These are phyloP conservation scores for Dictyostelium firmibasis DNA, from an alignment of 78 protist genomes.

Conservation along the genomic window DNA sequence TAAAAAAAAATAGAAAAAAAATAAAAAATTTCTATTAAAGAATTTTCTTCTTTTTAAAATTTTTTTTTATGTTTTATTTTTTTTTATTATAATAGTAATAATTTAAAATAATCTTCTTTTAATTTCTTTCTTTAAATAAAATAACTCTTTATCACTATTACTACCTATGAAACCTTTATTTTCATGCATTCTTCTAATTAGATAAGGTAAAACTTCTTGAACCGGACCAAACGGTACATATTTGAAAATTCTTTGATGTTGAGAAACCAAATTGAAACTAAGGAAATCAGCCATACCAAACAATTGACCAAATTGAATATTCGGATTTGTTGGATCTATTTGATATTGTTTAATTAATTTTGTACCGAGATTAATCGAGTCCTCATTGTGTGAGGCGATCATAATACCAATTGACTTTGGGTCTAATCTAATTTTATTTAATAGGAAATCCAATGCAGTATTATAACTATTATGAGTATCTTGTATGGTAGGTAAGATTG, in stretches of 20 bases:
- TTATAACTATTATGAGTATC: constrained; percentile 77
- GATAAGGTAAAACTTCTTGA: constrained; percentile 53
- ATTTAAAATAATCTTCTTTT: constrained; percentile 53
- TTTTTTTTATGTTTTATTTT: not conserved
- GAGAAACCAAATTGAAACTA: constrained; percentile 13
- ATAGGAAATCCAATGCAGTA: constrained; percentile 28
- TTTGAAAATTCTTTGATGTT: constrained; percentile 69
- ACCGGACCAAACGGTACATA: constrained; percentile 85
- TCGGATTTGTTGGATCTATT: constrained; percentile 16
- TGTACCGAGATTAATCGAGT: constrained; percentile 30
- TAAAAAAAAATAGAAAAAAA: not conserved
- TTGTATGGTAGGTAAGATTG: constrained; percentile 43
- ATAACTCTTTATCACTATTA: constrained; percentile 48
- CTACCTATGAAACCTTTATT: constrained; percentile 81
- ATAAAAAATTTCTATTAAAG: not conserved
- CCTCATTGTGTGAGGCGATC: constrained; percentile 79
- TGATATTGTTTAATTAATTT: constrained; percentile 17
- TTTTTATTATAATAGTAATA: not conserved
- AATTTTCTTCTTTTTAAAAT: not conserved
- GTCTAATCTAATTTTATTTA: not conserved
- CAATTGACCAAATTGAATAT: constrained; percentile 80
- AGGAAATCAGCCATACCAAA: constrained; percentile 83
- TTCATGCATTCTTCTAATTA: constrained; percentile 84
- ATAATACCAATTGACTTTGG: constrained; percentile 39
- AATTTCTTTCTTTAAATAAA: constrained; percentile 43